Evolutionary conservation across 495 filamentous ascomycete genomes (phyloP).

Genomic region (Alectoria sarmentosa): DNA sequence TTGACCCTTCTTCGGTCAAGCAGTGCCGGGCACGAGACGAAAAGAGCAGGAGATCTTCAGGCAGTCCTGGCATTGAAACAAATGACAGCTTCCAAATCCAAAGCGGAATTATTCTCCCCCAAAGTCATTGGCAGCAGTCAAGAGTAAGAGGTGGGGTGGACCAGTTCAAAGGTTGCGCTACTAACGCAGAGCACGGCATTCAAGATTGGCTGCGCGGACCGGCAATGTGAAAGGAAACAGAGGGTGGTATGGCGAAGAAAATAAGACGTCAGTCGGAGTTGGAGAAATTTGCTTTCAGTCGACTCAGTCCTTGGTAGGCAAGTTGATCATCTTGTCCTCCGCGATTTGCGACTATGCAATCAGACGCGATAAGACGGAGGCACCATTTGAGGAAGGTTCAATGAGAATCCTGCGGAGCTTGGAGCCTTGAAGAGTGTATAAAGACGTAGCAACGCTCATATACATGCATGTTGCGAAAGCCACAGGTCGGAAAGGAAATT

Average conservation of each 20-base stretch:
- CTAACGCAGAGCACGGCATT: not conserved
- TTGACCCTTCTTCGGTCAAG: not conserved
- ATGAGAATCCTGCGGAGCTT: not conserved
- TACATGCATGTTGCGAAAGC: not conserved
- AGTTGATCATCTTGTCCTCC: not conserved
- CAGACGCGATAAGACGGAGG: not conserved
- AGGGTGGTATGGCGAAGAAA: not conserved
- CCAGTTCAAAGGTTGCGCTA: not conserved
- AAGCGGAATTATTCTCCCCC: not conserved
- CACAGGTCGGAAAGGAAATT: not conserved
- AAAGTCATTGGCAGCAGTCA: not conserved
- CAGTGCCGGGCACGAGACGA: not conserved
- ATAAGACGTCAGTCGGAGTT: not conserved
- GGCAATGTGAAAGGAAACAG: not conserved
- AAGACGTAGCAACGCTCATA: not conserved
- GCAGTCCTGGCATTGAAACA: not conserved
- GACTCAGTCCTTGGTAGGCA: not conserved
- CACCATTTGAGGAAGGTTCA: not conserved
- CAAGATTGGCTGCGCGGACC: too few relatives aligned
- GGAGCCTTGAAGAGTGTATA: not conserved
- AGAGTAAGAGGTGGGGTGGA: not conserved
- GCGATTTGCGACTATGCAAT: not conserved
- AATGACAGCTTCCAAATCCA: not conserved
- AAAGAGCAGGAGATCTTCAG: slow-evolving; percentile 1
- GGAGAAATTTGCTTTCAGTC: too few relatives aligned